These are phyloP conservation scores for Tulasnella sp. DNA, from an alignment of 768 basidiomycete species.

Conservation along the genomic window DNA sequence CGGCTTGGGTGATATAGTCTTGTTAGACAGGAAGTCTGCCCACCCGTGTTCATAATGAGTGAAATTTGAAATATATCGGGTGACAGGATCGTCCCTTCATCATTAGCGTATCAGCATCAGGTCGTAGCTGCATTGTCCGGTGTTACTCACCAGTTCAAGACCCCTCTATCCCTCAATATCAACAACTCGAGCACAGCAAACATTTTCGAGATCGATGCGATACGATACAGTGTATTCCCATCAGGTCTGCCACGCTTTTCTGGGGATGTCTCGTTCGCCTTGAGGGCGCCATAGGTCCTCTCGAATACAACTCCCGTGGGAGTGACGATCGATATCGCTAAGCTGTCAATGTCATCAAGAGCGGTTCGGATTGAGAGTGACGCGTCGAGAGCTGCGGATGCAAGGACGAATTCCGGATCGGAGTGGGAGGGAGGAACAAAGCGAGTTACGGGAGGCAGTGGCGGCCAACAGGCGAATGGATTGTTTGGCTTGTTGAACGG, in stretches of 20 bases:
- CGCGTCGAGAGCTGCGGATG: not conserved
- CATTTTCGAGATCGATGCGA: conserved; percentile 42
- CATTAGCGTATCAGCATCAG: not conserved
- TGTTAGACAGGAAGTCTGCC: not conserved
- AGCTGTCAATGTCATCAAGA: conserved; percentile 34
- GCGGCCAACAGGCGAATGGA: not conserved
- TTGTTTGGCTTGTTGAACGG: not conserved
- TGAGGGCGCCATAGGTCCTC: conserved; percentile 32
- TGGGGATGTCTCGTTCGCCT: conserved; percentile 32
- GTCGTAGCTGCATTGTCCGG: too few relatives aligned
- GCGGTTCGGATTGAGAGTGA: not conserved
- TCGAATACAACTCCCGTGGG: conserved; percentile 37
- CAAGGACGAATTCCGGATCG: not conserved
- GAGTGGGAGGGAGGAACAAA: not conserved
- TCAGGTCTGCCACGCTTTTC: not conserved
- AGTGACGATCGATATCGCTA: conserved; percentile 39
- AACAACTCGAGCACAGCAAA: conserved; percentile 39
- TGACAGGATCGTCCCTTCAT: conserved; percentile 40
- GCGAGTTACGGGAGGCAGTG: not conserved
- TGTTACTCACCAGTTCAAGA: conserved; percentile 23
- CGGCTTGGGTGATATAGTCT: not conserved
- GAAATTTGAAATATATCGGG: conserved; percentile 34
- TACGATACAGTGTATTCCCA: conserved; percentile 35
- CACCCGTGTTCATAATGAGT: conserved; percentile 22
- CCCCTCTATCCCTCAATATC: conserved; percentile 38